Percentiles rank a stretch among this genome's conserved stretches.
Evolutionary conservation across 192 early-diverging fungal genomes (phyloP).

Genomic region (Kappamyces sp.): DNA sequence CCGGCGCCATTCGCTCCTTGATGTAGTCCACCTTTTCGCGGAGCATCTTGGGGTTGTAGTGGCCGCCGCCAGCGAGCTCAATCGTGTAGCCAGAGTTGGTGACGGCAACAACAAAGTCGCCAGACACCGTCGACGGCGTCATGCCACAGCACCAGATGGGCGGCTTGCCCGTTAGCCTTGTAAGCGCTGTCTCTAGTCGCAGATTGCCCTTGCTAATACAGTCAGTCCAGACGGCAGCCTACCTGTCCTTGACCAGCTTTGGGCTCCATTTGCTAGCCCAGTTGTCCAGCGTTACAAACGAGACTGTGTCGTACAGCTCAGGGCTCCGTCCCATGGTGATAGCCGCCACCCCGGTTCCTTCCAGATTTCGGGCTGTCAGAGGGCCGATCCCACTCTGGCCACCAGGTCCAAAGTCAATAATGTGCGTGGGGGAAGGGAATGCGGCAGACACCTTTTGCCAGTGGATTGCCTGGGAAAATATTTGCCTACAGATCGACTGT

Average conservation of each 20-base stretch:
- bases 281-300: not conserved
- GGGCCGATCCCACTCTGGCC: constrained; percentile 76
- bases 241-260: not conserved
- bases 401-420: constrained; percentile 92
- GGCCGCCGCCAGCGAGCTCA: constrained; percentile 87
- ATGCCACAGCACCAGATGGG: constrained; percentile 95
- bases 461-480: constrained; percentile 62
- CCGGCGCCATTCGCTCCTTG: constrained; percentile 61
- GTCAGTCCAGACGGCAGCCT: not conserved
- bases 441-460: constrained; percentile 65
- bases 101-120: constrained; percentile 72
- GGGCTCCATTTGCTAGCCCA: not conserved
- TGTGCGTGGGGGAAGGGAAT: constrained; percentile 66
- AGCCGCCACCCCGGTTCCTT: constrained; percentile 76
- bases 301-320: not conserved
- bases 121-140: constrained; percentile 80
- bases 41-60: constrained; percentile 68
- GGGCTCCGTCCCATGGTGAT: constrained; percentile 55
- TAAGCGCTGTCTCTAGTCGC: constrained; percentile 83
- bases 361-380: constrained; percentile 78
- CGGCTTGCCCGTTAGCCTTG: constrained; percentile 75
- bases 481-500: constrained; percentile 61
- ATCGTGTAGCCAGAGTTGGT: constrained; percentile 87
- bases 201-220: constrained; percentile 47
- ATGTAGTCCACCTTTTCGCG: constrained; percentile 67